Percentiles rank a stretch among this genome's conserved stretches.
Conservation (phyloP, 495 filamentous ascomycete genomes). For the Margaritispora aquatica region DNA sequence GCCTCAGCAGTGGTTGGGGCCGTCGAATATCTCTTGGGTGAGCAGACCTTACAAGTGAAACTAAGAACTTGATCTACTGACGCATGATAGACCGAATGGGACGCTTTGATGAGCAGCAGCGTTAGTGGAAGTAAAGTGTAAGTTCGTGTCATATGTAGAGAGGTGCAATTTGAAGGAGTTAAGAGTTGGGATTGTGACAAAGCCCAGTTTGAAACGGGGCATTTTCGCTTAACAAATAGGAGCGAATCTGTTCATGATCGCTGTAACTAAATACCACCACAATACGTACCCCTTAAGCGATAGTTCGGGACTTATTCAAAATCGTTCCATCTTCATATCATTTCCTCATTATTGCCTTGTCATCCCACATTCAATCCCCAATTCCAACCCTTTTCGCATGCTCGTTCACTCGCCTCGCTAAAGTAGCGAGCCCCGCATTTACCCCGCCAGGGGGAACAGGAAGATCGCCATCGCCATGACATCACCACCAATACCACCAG, state of each 20-base stretch:
- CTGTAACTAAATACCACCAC: too few species aligned
- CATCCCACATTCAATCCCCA: too few species aligned
- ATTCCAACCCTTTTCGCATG: too few species aligned
- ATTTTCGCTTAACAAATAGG: too few species aligned
- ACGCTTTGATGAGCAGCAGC: background rate
- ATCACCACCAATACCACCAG: background rate
- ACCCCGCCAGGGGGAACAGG: background rate
- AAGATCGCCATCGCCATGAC: background rate
- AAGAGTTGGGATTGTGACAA: too few species aligned
- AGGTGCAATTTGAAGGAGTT: too few species aligned
- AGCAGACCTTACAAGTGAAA: background rate
- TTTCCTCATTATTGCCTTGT: background rate
- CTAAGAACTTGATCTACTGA: background rate
- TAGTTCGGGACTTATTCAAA: too few species aligned
- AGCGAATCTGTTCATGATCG: too few species aligned
- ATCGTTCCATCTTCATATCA: too few species aligned
- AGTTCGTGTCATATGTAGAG: too few species aligned
- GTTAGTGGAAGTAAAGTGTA: background rate
- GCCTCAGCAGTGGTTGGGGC: conserved; percentile 6
- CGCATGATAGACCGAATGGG: conserved; percentile 4
- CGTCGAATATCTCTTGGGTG: conserved; percentile 7
- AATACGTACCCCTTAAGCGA: too few species aligned
- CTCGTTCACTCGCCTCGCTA: background rate
- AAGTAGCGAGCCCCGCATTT: background rate
- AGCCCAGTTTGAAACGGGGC: too few species aligned